Conservation (phyloP, 1,139 yeast genomes). For the Hansenula lynferdii region DNA sequence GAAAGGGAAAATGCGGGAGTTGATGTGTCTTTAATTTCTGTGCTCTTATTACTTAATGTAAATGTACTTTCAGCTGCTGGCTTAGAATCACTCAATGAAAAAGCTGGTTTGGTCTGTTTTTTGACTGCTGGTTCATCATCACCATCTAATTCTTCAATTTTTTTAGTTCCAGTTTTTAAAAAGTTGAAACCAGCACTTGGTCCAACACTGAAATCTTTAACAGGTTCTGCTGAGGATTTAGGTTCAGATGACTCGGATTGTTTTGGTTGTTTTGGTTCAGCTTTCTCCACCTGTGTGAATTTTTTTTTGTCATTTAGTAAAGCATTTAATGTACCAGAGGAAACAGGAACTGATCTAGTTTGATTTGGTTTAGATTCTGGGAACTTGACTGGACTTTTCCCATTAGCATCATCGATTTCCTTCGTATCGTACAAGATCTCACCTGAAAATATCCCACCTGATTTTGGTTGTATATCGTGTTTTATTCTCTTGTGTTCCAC, state of each 20-base stretch:
- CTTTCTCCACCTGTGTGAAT: constrained; percentile 7
- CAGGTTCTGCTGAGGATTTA: not conserved
- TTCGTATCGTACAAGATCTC: constrained; percentile 17
- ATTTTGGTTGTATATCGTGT: constrained; percentile 3
- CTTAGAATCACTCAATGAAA: not conserved
- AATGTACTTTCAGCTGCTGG: not conserved
- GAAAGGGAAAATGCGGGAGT: constrained; percentile 14
- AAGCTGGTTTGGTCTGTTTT: not conserved
- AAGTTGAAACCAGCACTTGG: constrained; percentile 26
- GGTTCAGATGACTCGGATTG: too few species aligned
- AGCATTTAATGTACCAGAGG: constrained; percentile 12
- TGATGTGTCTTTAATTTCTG: constrained; percentile 1
- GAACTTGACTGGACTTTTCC: constrained; percentile 18
- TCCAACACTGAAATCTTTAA: constrained; percentile 13
- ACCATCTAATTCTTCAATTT: constrained; percentile 1
- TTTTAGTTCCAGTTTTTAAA: constrained; percentile 5
- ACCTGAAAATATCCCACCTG: constrained; percentile 21
- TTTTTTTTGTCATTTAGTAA: constrained; percentile 13
- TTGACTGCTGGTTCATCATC: not conserved
- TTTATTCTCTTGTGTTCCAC: not conserved
- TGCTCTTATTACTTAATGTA: not conserved
- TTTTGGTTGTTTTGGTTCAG: not conserved
- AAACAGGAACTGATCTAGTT: constrained; percentile 1
- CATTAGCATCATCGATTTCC: constrained; percentile 13
- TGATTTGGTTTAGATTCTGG: constrained; percentile 5